phyloP scores from a whole-genome alignment of 2,329 filamentous ascomycete genomes.

The Aureobasidium mangrovei region DNA sequence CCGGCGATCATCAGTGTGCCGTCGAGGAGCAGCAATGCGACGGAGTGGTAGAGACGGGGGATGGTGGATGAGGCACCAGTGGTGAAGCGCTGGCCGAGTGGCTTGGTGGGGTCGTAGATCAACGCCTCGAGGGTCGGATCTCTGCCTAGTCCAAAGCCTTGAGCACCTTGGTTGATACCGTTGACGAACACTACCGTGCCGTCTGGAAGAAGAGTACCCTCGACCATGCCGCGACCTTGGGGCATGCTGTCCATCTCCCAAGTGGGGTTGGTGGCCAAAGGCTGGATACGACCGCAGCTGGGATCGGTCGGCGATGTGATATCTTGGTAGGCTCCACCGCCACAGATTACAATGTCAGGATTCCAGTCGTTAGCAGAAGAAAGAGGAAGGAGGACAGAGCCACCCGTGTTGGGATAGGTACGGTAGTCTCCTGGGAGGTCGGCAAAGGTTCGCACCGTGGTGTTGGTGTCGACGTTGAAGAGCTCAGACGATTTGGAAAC shows the following conservation, averaged over 20 bases:
- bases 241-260: slow-evolving; percentile 51
- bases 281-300: slow-evolving; percentile 50
- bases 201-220: slow-evolving; percentile 51
- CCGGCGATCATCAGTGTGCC: slow-evolving; percentile 52
- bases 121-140: slow-evolving; percentile 48
- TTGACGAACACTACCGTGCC: slow-evolving; percentile 53
- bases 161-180: slow-evolving; percentile 48
- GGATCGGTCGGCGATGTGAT: slow-evolving; percentile 51
- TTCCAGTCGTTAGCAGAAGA: slow-evolving; percentile 52
- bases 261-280: slow-evolving; percentile 45
- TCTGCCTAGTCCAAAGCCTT: slow-evolving; percentile 51
- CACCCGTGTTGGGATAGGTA: slow-evolving; percentile 59
- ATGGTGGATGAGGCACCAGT: slow-evolving; percentile 37
- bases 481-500: slow-evolving; percentile 61
- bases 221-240: slow-evolving; percentile 41
- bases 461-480: slow-evolving; percentile 50
- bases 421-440: slow-evolving; percentile 57
- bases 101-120: slow-evolving; percentile 48
- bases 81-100: slow-evolving; percentile 43
- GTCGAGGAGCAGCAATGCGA: slow-evolving; percentile 50
- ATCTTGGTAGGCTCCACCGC: slow-evolving; percentile 44
- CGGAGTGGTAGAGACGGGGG: slow-evolving; percentile 49
- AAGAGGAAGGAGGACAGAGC: slow-evolving; percentile 54
- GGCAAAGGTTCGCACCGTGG: slow-evolving; percentile 48
- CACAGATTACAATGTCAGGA: slow-evolving; percentile 55